phyloP scores from a whole-genome alignment of 1,284 basidiomycete species.

The Naganishia albida region DNA sequence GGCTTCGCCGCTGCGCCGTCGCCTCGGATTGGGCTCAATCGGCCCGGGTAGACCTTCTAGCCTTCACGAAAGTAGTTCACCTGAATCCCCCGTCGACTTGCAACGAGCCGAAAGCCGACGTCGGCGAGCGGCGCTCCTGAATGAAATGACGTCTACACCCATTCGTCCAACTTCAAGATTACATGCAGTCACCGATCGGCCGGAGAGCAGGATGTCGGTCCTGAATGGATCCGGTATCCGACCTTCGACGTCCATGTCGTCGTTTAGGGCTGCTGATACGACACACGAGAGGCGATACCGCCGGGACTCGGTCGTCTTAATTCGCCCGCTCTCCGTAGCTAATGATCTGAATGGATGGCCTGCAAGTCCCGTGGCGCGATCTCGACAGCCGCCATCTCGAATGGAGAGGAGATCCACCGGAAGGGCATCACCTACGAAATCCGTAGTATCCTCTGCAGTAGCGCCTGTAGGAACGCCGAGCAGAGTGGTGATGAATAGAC shows the following conservation, averaged over 20 bases:
- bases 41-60: neutral
- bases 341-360: neutral
- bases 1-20: neutral
- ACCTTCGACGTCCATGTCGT: constrained; percentile 26
- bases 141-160: constrained; percentile 14
- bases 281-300: neutral
- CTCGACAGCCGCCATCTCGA: neutral
- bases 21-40: neutral
- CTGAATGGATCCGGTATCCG: neutral
- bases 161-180: neutral
- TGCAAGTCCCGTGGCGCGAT: neutral
- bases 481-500: constrained; percentile 22
- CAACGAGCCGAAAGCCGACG: constrained; percentile 18
- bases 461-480: constrained; percentile 19
- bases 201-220: constrained; percentile 14
- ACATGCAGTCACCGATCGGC: constrained; percentile 1
- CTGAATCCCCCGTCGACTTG: constrained; percentile 7
- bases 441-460: neutral
- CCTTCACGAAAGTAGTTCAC: neutral
- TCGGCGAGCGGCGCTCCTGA: constrained; percentile 8
- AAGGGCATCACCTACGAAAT: constrained; percentile 6
- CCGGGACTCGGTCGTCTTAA: neutral
- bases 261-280: neutral
- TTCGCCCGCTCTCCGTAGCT: neutral
- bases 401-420: constrained; percentile 2